Percentiles rank a stretch among this genome's conserved stretches.
phyloP scores from a whole-genome alignment of 306 rosid species.

The Trifolium subterraneum region DNA sequence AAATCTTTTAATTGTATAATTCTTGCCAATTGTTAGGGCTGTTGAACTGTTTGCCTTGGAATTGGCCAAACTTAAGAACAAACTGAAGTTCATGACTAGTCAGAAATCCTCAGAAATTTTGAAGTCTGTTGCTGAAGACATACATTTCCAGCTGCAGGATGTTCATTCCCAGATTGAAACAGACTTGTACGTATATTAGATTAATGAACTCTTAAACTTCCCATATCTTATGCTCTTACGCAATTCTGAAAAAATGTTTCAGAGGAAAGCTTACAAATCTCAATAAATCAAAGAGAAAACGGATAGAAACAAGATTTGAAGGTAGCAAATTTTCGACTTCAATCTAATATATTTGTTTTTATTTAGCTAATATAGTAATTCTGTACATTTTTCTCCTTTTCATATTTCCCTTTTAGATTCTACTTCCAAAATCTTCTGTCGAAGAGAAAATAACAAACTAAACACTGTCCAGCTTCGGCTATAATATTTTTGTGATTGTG shows the following conservation, averaged over 20 bases:
- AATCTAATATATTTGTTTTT: conserved; percentile 24
- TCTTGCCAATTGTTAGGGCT: conserved; percentile 61
- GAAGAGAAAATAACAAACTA: conserved; percentile 11
- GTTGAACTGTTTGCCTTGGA: conserved; percentile 71
- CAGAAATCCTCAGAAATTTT: conserved; percentile 78
- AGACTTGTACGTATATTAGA: conserved; percentile 68
- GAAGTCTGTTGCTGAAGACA: conserved; percentile 67
- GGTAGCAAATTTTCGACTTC: conserved; percentile 55
- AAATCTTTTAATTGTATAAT: conserved; percentile 37
- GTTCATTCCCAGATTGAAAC: conserved; percentile 75
- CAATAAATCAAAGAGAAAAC: conserved; percentile 75
- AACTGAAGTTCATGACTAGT: conserved; percentile 63
- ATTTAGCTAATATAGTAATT: conserved; percentile 29
- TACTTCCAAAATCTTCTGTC: conserved; percentile 23
- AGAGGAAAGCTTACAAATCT: conserved; percentile 70
- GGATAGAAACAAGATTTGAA: conserved; percentile 68
- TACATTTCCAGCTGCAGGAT: conserved; percentile 75
- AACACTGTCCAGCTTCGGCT: conserved; percentile 23
- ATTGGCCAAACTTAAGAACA: conserved; percentile 72
- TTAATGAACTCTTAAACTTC: conserved; percentile 41
- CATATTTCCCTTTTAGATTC: conserved; percentile 27
- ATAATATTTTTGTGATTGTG: background rate
- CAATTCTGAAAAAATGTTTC: conserved; percentile 47
- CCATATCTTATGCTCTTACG: conserved; percentile 28
- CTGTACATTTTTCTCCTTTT: conserved; percentile 30